These are phyloP conservation scores for Ophiorrhiza pumila DNA, from an alignment of 257 asterid genomes.

Conservation along the genomic window DNA sequence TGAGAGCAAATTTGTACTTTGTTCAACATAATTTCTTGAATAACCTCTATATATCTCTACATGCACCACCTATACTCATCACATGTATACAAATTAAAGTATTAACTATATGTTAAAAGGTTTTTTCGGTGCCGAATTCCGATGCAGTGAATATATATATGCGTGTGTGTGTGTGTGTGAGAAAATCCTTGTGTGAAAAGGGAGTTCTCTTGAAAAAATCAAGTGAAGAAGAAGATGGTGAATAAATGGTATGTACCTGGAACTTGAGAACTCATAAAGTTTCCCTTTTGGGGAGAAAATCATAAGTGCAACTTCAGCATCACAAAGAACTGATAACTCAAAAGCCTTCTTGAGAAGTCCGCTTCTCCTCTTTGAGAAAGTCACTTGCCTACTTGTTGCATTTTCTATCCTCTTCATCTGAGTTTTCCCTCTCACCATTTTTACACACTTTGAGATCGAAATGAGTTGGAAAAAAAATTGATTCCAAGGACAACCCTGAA, in stretches of 20 bases:
- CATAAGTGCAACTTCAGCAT: conserved; percentile 55
- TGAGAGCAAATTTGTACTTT: not conserved
- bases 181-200: no score
- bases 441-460: not conserved
- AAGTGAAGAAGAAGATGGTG: not conserved
- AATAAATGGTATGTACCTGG: conserved; percentile 49
- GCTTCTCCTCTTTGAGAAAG: conserved; percentile 59
- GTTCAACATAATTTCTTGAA: no score
- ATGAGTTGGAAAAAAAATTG: not conserved
- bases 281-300: conserved; percentile 51
- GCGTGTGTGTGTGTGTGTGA: no score
- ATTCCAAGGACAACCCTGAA: not conserved
- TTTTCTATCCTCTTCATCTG: conserved; percentile 56
- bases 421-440: conserved; percentile 64
- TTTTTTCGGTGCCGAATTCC: no score
- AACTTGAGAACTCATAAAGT: conserved; percentile 53
- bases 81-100: no score
- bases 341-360: conserved; percentile 64
- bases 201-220: no score
- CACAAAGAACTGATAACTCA: conserved; percentile 69
- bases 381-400: conserved; percentile 55
- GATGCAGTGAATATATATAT: no score
- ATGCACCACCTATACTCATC: no score
- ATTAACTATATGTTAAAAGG: no score
- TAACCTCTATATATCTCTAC: no score